Evolutionary conservation across 2,329 filamentous ascomycete species (phyloP), one percentile per base, ranked within the genome.

Genomic region (Nemania abortiva): DNA sequence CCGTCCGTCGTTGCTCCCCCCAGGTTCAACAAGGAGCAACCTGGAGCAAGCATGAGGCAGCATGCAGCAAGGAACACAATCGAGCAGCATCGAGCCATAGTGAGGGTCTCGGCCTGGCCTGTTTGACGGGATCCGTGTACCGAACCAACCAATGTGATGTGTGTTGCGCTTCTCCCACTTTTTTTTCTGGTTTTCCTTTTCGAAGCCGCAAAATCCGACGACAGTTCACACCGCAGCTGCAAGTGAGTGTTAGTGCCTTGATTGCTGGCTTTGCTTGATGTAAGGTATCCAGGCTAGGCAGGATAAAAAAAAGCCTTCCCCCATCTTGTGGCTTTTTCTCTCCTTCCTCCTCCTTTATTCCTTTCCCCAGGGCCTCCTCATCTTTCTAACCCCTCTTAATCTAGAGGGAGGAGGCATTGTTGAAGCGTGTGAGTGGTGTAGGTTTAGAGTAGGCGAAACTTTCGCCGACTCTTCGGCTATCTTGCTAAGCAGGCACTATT

Each of bases 181-280:
- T 66, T 69, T 15, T 39, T 11, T 53, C 20, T 62, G 34, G 56
- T 59, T 39, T 37, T 24, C 27, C 49, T 56, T 47, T 42, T 31
- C 54, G 63, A 64, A 67, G 68, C 61, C 64, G 61, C 61, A 70
- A 64, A 66, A 50, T 55, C 62, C 66, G 69, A 70, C 65, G 56
- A 65, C 66, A 66, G 37, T 63, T 64, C 66, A 58, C 59, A 68
- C 66, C 63, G 67, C 64, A 71, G 69, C 54, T 71, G 69, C 69
- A 69, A 37, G 66, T 64, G 61, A 52, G 62, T 64, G 66, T 55
- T 65, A 39, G 63, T 64, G 54, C 66, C 61, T 50, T 64, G 66
- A 55, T 59, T 54, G 62, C 39, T 56, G 61, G 64, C 62, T 57
- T 60, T 57, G 31, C 59, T 64, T 57, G 66, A 50, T 47, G 50